Evolutionary conservation across 2,329 filamentous ascomycete genomes (phyloP), one percentile per base, ranked within the genome.

Genomic region (Diaporthe citrichinensis): DNA sequence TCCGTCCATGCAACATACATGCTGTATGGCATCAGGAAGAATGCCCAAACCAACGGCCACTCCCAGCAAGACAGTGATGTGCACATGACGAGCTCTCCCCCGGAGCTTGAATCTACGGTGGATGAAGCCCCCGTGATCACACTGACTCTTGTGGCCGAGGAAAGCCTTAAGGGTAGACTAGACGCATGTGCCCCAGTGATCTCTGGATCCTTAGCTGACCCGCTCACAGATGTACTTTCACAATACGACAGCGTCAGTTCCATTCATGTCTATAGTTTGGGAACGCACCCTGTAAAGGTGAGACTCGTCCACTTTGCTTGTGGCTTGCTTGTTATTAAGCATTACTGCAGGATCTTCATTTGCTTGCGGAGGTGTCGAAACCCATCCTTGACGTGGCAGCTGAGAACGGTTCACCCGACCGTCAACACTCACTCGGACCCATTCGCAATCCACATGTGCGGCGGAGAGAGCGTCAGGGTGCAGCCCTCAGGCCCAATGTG

Each of bases 1-100:
- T 93, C 92, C 36, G 88, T 98, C n/a, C 91, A 97, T 85, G 97
- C 96, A 59, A 98, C 95, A n/a, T 99, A 98, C 84, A 87, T 98
- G 67, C 82, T 99, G 61, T 94, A 92, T 69, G 97, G 96, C 53
- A 90, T 87, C 31, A 93, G 91, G 80, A 87, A 84, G 72, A 80
- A 81, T 8, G 81, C 82, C 25, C 83, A 84, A 20, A 57, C 68
- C 69, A 77, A 76, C 39, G 74, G 76, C 39, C 75, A 76, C 14
- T 79, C 77, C 1, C 80, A 84, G 34, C 85, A 88, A 49, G 88
- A 93, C 79, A 90, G 87, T n/a, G 93, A 94, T 71, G 90, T 95
- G 74, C 91, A 93, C 59, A 93, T 94, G 85, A 90, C 88, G 67
- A 93, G 92, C 84, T 94, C 93, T 9, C 88, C 91, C 81, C 90